Evolutionary conservation across 768 basidiomycete species (phyloP), one percentile per base, ranked within the genome.

Genomic region (Clitopilus hobsonii): DNA sequence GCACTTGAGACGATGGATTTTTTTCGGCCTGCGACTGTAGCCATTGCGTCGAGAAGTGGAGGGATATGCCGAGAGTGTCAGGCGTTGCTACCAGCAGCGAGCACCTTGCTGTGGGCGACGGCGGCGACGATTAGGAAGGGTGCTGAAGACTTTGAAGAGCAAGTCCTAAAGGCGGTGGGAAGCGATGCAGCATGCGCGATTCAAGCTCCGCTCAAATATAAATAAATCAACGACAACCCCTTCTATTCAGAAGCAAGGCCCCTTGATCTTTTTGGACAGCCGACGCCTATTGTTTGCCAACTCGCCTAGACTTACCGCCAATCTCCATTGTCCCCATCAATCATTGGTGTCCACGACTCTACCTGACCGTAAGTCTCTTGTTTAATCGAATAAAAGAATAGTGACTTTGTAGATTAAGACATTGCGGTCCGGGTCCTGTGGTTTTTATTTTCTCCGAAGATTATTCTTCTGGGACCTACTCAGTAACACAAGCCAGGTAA

Each of bases 1-100:
- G 80, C 72, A 63, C 74, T 81, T 56, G 86, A 84, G 55, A 82
- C 78, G 62, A 89, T 82, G 54, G 88, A 89, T 73, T 89, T 91
- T 84, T 89, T 90, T 65, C 90, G 85, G 70, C 78, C 84, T 63
- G 86, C 79, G 70, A 77, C 76, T 48, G 77, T 72, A 69, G 78
- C 71, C 80, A 79, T 80, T 57, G 69, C 62, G 60, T 63, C 61
- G 61, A 56, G 67, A 57, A 62, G 62, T 61, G 54, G 49, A 59
- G 49, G 57, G 47, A 53, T 38, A 51, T 52, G 64, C 32, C n/a
- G 22, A 45, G 30, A 45, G 41, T 18, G 41, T 45, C 41, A 45
- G 41, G 41, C 41, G 41, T 45, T 45, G 6, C 3, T 10, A 3
- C 41, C 41, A 45, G 54, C 27, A 47, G 51, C 38, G 28, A 41